Base-by-base conservation (phyloP, 805 yeast genomes). In the Metschnikowia noctiluminum region DNA sequence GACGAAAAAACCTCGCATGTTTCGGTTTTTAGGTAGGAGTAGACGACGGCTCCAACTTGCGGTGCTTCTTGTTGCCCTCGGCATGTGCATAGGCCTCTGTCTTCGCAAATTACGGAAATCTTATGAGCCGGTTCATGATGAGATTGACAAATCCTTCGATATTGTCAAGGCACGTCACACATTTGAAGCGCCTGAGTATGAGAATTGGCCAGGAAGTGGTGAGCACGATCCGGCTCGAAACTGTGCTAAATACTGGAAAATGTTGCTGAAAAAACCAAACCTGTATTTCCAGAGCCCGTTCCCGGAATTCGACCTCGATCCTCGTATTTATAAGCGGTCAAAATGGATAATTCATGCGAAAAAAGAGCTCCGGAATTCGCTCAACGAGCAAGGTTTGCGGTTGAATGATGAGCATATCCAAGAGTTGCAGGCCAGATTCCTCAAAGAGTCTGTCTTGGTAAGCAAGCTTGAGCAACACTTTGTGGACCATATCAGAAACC, bases 281-380 rank as follows among this genome's bases (percentile, higher is more conserved):
- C 11, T 11, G 10, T 12, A 16, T 9, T 38, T 46, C 28, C 10
- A 41, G 21, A 41, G 38, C 28, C 49, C 49, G 15, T 30, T 13
- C 12, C 45, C 49, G 4, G 35, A 34, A 15, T 46, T 36, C 32
- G 34, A 8, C n/a, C 28, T 38, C 10, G 51, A 48, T 16, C 47
- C 51, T 2, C 37, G 43, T 6, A 38, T 68, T 4, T 69, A 63
- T 47, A 59, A 64, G 42, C 55, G 61, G 42, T 57, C 55, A 34
- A 54, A 58, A 41, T 68, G 71, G 68, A 28, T 66, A 11, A 47
- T 63, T 21, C 55, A 55, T 15, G 57, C 57, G 31, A 57, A 52
- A 39, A 53, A 47, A 34, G 39, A 40, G 28, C 46, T 52, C 26
- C 60, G 58, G 35, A 43, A 48, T 31, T 36, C 53, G 32, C 57